Percentiles rank a stretch among this genome's conserved stretches.
Evolutionary conservation across 208 protist species (phyloP).

Genomic region (Leishmania arabica): DNA sequence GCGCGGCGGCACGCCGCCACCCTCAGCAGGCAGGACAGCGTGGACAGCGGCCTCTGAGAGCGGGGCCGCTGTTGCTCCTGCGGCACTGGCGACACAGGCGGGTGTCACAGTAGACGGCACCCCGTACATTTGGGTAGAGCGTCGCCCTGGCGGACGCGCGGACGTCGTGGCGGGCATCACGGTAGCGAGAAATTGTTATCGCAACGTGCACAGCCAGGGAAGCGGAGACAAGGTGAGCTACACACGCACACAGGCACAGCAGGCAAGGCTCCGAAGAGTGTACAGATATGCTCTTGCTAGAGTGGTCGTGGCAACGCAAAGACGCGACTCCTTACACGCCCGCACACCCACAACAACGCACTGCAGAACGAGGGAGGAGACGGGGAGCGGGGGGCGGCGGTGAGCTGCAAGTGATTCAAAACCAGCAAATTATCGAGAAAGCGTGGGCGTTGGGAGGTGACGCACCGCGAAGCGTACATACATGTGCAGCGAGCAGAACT

Average conservation of each 20-base stretch:
- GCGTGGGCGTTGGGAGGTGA: neutral
- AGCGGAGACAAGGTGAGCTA: neutral
- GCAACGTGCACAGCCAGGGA: neutral
- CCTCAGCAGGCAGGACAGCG: neutral
- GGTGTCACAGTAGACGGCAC: neutral
- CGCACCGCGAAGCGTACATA: neutral
- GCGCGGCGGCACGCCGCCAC: neutral
- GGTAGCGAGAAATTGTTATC: neutral
- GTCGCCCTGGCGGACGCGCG: conserved; percentile 10
- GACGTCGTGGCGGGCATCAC: neutral
- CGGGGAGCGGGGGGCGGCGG: conserved; percentile 1
- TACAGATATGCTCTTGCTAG: neutral
- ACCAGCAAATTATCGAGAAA: neutral
- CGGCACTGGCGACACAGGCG: neutral
- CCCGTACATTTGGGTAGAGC: conserved; percentile 10
- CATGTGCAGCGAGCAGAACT: neutral
- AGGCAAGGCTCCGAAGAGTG: neutral
- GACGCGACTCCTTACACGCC: neutral
- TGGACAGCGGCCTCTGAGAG: neutral
- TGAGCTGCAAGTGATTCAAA: neutral
- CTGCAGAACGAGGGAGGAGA: neutral
- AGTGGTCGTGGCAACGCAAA: neutral
- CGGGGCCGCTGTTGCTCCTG: neutral
- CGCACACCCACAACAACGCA: neutral
- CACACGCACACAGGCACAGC: neutral